Percentiles rank a stretch among this genome's conserved stretches.
These are phyloP conservation scores for Metschnikowia proteae DNA, from an alignment of 805 yeast genomes.

Conservation along the genomic window DNA sequence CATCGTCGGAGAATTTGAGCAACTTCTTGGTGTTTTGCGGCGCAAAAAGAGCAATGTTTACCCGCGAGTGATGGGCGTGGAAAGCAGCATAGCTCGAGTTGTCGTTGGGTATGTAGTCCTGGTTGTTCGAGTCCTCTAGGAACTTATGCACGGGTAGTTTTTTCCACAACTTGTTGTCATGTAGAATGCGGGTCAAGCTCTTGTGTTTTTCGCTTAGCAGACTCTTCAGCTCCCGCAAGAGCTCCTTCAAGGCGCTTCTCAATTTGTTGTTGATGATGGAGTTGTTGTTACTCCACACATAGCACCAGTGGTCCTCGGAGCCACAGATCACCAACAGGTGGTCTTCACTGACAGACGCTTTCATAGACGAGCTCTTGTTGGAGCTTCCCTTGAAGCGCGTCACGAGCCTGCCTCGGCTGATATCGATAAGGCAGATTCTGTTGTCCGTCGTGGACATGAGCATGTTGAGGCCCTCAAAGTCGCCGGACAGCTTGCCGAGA, in stretches of 20 bases:
- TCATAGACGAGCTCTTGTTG: slow-evolving; percentile 67
- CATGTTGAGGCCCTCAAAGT: slow-evolving; percentile 25
- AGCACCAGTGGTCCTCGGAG: slow-evolving; percentile 85
- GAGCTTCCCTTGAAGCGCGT: slow-evolving; percentile 70
- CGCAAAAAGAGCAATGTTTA: slow-evolving; percentile 75
- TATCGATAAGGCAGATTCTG: slow-evolving; percentile 61
- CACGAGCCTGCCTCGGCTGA: slow-evolving; percentile 50
- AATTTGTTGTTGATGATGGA: slow-evolving; percentile 39
- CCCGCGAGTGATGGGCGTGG: slow-evolving; percentile 71
- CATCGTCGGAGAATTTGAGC: slow-evolving; percentile 71
- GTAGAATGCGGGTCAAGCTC: slow-evolving; percentile 26
- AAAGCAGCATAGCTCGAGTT: slow-evolving; percentile 64
- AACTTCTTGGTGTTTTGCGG: slow-evolving; percentile 64
- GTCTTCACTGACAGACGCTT: slow-evolving; percentile 61
- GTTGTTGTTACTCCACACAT: slow-evolving; percentile 64
- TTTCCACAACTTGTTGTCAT: slow-evolving; percentile 27
- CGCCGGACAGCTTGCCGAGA: slow-evolving; percentile 4
- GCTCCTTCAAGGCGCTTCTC: slow-evolving; percentile 32
- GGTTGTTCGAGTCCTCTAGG: slow-evolving; percentile 23
- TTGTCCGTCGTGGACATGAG: slow-evolving; percentile 82
- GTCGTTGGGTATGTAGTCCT: slow-evolving; percentile 37
- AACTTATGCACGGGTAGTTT: slow-evolving; percentile 23
- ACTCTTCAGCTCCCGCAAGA: slow-evolving; percentile 31
- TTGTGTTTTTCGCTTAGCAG: slow-evolving; percentile 32
- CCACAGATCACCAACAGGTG: slow-evolving; percentile 62